phyloP scores from a whole-genome alignment of 176 grass and related monocot genomes.

The Hsuehochloa calcarea region DNA sequence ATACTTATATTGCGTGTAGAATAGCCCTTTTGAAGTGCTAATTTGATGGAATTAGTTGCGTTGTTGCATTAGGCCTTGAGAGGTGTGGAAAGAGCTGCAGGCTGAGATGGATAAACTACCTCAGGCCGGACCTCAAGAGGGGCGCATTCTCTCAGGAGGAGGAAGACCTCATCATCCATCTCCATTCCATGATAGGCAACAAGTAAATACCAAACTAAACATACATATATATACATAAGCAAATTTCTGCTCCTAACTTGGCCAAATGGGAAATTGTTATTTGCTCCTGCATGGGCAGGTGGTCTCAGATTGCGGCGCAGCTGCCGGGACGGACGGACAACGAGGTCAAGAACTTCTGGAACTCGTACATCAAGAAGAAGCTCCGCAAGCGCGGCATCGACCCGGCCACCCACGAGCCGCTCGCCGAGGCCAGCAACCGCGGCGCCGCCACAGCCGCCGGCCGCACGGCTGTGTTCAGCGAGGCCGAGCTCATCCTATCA shows the following conservation, averaged over 20 bases:
- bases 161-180: slow-evolving; percentile 67
- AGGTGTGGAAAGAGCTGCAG: slow-evolving; percentile 80
- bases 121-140: slow-evolving; percentile 76
- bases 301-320: slow-evolving; percentile 74
- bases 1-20: background rate
- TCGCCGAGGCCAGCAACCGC: background rate
- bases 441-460: background rate
- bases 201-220: slow-evolving; percentile 41
- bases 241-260: background rate
- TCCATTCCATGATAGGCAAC: slow-evolving; percentile 79
- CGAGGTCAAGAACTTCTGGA: slow-evolving; percentile 99
- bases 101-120: slow-evolving; percentile 79
- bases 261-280: background rate
- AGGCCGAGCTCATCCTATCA: slow-evolving; percentile 48
- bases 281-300: slow-evolving; percentile 25
- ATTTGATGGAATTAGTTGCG: background rate
- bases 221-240: background rate
- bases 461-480: slow-evolving; percentile 45
- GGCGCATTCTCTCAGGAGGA: slow-evolving; percentile 78
- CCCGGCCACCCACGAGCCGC: slow-evolving; percentile 63
- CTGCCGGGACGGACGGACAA: slow-evolving; percentile 92
- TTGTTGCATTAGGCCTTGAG: slow-evolving; percentile 56
- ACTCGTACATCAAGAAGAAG: slow-evolving; percentile 86
- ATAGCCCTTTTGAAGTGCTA: background rate
- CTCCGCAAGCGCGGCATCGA: slow-evolving; percentile 72